Base-by-base conservation (phyloP, 345 rosid species). In the Pugionium cornutum region DNA sequence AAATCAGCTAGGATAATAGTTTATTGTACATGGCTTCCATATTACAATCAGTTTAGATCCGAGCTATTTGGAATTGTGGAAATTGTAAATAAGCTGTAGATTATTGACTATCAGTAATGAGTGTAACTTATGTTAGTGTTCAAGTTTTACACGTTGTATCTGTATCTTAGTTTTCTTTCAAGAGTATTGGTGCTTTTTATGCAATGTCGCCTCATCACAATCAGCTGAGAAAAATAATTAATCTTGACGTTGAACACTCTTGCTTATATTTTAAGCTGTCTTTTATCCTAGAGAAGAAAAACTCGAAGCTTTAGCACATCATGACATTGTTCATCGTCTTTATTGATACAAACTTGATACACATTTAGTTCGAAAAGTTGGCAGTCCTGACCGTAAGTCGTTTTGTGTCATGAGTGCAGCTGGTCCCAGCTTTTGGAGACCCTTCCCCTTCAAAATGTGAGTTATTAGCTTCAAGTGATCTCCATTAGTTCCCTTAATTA, bases 361-460 rank as follows among this genome's bases (percentile, higher is more conserved):
- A 7, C 33, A 9, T 11, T 37, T 42, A 9, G 36, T 39, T 46
- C 2, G 3, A 27, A 47, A 71, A 63, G 5, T 48, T 63, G 62
- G 44, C 9, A 55, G 45, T 47, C 5, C 4, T 44, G 41, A 53
- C 10, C 25, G 32, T 7, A 52, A 30, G 9, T 51, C 7, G 11
- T 34, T 44, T 9, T 39, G 9, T 58, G 4, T 69, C 78, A 78
- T 72, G 49, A 7, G 30, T 80, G 81, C 97, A 94, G 99, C 83
- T 94, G 99, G 97, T 94, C 96, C 30, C 97, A 94, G 83, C 82
- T 94, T 67, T 80, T 94, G 80, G 99, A 94, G 83, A 74, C 89
- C 35, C 89, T 94, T 47, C 92, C 96, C 65, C 96, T 94, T 80
- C 95, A 82, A 65, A 94, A 89, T 79, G 99, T 89, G 83, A 83